phyloP scores from a whole-genome alignment of 352 stramenopile genomes.

The Globisporangium spinosum region DNA sequence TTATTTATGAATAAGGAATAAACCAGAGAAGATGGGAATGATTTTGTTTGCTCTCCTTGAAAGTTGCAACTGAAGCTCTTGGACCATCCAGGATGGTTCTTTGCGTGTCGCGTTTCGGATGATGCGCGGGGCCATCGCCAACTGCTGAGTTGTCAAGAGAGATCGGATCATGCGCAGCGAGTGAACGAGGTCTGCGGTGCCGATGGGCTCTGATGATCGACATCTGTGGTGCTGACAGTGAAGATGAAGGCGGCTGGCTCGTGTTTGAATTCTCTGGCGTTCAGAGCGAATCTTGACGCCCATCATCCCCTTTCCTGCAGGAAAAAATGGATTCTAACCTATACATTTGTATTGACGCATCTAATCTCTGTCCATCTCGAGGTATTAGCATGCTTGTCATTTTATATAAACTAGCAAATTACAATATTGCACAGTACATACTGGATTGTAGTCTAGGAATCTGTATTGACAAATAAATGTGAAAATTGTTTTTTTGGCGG shows the following conservation, averaged over 20 bases:
- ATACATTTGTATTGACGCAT: no score
- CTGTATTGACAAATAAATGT: not conserved
- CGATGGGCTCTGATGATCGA: not conserved
- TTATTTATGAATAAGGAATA: constrained; percentile 1
- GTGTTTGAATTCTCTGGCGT: not conserved
- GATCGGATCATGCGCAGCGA: not conserved
- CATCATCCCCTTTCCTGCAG: no score
- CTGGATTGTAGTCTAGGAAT: no score
- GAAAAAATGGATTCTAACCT: no score
- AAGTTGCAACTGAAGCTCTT: not conserved
- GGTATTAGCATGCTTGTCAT: no score
- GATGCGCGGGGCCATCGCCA: not conserved
- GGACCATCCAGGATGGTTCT: not conserved
- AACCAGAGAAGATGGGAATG: not conserved
- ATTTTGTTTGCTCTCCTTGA: not conserved
- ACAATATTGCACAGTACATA: no score
- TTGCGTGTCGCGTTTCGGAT: not conserved
- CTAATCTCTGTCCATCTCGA: no score
- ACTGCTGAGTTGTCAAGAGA: not conserved
- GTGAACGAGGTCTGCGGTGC: not conserved
- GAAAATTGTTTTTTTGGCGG: not conserved
- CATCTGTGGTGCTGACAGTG: not conserved
- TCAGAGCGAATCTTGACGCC: not conserved
- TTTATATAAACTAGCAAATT: no score
- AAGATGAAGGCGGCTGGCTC: not conserved